Base-by-base conservation (phyloP, 2,329 filamentous ascomycete genomes). In the Venturia oleaginea region DNA sequence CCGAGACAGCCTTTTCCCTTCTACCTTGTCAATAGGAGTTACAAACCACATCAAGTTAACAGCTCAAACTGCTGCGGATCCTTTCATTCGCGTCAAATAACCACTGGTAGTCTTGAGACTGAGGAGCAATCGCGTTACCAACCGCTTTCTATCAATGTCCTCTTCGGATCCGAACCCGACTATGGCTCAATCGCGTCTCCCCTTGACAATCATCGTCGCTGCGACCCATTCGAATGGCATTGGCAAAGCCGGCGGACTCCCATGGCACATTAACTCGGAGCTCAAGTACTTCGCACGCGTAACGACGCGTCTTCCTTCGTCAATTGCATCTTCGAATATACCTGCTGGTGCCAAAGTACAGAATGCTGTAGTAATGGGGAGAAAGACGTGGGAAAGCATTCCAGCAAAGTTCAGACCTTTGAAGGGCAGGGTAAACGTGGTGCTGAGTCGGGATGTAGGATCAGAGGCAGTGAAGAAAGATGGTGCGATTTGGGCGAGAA, bases 271-370 rank as follows among this genome's bases (percentile, higher is more conserved):
- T 40, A 90, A 87, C 76, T 87, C 89, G 67, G 94, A 99, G 77
- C 96, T 99, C 91, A 86, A 86, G 46, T 97, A 96, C 75, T 99
- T 99, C 75, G 89, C 91, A 22, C 87, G 92, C 66, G 88, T 96
- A 48, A 97, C 91, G 90, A 70, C 85, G 87, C 19, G 73, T 84
- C 0, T 79, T 81, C 65, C 66, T 3, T 64, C 70, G 0, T 61
- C 66, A 32, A 40, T 43, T 17, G 17, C 8, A 17, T 24, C 51
- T 22, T 57, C 51, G 7, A 57, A 57, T 22, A 10, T 24, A 22
- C 65, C 37, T 43, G 55, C 27, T 37, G 32, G 17, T 10, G 2
- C 37, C 24, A 59, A 64, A 37, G 34, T 65, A 19, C 67, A 75
- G 38, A 81, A 82, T 75, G 89, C 90, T 22, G 90, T 97, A 62